Evolutionary conservation across 116 monocot species (phyloP), one percentile per base, ranked within the genome.

Genomic region (Cymodocea nodosa): DNA sequence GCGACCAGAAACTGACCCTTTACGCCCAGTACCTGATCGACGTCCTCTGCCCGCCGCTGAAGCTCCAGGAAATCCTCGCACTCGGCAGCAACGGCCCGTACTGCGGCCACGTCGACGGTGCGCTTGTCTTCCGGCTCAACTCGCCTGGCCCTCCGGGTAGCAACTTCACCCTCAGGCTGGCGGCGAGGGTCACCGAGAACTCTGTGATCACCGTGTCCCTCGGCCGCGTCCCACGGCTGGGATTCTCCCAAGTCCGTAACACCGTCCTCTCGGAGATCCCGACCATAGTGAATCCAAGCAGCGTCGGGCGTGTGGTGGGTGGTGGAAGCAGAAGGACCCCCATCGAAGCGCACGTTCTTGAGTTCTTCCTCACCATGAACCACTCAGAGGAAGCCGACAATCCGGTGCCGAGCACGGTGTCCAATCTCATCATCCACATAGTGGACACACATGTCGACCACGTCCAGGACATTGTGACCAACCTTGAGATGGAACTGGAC

Each of bases 61-160:
- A 88, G 63, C 89, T 98, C 51, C 92, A 98, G n/a, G 98, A 98
- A 66, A 92, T 98, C 53, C 92, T 98, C 35, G 73, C 85, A 17
- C 84, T 98, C 15, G 91, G 73, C 39, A 80, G 85, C 88, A 92
- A 91, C 40, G 98, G 98, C 10, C 89, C 92, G 5, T 92, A 73
- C 60, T 88, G 85, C 62, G 98, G 84, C 4, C 65, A 82, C 25
- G 82, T 92, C 48, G 83, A 86, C 25, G 84, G 84, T 1, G 82
- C 98, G 0, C 72, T 98, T 35, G 75, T 92, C 23, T 92, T 98
- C 59, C 60, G 98, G 24, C 82, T 98, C 8, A 98, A 92, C 57
- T 98, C 98, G 1, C 86, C 86, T 0, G 98, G 98, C 20, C 92
- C 98, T 2, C 67, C 87, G 0, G 65, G 71, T 5, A 86, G 92